Conservation (phyloP, 2,329 filamentous ascomycete species). For the Aspergillus sp. region DNA sequence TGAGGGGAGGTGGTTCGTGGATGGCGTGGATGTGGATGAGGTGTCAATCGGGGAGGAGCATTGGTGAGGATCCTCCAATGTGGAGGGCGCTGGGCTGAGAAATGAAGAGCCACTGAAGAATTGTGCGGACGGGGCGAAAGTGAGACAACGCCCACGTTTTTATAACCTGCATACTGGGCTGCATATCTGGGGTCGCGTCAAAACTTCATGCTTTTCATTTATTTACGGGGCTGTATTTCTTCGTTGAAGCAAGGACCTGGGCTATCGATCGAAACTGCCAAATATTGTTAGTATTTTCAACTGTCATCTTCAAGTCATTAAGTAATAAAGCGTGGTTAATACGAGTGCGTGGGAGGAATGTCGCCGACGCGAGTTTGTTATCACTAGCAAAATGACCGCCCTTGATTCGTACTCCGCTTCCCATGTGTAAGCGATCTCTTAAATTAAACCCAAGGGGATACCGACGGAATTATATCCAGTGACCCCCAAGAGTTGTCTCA, state of each 20-base stretch:
- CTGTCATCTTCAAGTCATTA: too few relatives aligned
- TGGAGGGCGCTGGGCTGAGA: not conserved
- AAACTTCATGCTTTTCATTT: not conserved
- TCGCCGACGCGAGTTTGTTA: not conserved
- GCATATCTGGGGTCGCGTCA: not conserved
- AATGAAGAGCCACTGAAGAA: not conserved
- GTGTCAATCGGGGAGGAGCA: conserved; percentile 34
- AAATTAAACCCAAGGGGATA: not conserved
- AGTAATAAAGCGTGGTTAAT: too few relatives aligned
- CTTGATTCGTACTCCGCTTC: conserved; percentile 8
- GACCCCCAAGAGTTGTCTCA: not conserved
- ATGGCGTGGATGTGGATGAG: conserved; percentile 41
- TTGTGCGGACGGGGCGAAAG: not conserved
- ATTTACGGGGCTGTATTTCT: too few relatives aligned
- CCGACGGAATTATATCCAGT: too few relatives aligned
- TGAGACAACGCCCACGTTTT: not conserved
- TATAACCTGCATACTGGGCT: not conserved
- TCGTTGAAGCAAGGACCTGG: too few relatives aligned
- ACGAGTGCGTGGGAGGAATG: not conserved
- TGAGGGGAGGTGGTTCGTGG: conserved; percentile 45
- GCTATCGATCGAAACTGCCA: too few relatives aligned
- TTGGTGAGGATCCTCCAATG: conserved; percentile 22
- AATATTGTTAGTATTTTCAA: too few relatives aligned
- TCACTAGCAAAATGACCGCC: conserved; percentile 1
- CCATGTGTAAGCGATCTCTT: not conserved